phyloP scores from a whole-genome alignment of 352 stramenopile species.

The Phytophthora hybrid region DNA sequence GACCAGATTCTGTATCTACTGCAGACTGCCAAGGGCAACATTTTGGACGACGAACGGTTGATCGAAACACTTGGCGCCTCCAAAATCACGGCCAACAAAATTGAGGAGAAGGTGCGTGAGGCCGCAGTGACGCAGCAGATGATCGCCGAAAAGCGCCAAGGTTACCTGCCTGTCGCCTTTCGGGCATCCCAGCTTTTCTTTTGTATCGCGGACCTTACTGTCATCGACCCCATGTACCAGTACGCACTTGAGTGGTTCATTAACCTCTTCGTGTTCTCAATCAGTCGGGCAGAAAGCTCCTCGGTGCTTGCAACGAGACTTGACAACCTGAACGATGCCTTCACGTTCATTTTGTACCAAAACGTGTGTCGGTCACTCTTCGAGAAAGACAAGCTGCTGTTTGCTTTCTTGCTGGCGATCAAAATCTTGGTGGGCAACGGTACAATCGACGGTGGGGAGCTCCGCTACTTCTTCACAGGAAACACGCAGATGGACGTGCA shows the following conservation, averaged over 20 bases:
- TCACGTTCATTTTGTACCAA: conserved; percentile 95
- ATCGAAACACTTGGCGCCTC: conserved; percentile 95
- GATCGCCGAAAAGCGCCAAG: conserved; percentile 93
- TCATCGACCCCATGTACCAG: conserved; percentile 97
- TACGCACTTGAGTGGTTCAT: conserved; percentile 98
- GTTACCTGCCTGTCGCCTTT: conserved; percentile 93
- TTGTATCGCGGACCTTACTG: conserved; percentile 92
- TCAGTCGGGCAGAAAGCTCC: conserved; percentile 85
- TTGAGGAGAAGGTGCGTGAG: conserved; percentile 95
- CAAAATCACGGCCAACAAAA: conserved; percentile 94
- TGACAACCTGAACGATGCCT: conserved; percentile 93
- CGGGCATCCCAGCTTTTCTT: conserved; percentile 95
- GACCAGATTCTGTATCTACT: conserved; percentile 96
- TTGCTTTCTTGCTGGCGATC: conserved; percentile 94
- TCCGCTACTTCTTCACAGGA: conserved; percentile 94
- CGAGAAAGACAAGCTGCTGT: conserved; percentile 97
- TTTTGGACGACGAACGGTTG: conserved; percentile 95
- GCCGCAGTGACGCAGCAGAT: conserved; percentile 92
- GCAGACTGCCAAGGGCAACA: conserved; percentile 94
- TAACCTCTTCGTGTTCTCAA: conserved; percentile 94
- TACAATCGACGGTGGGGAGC: conserved; percentile 77
- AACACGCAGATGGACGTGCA: conserved; percentile 92
- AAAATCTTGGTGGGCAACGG: conserved; percentile 92
- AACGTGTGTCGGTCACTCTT: conserved; percentile 98
- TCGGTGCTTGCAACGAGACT: conserved; percentile 84